These are phyloP conservation scores for Penicillium chermesinum DNA, from an alignment of 495 filamentous ascomycete species.

Conservation along the genomic window DNA sequence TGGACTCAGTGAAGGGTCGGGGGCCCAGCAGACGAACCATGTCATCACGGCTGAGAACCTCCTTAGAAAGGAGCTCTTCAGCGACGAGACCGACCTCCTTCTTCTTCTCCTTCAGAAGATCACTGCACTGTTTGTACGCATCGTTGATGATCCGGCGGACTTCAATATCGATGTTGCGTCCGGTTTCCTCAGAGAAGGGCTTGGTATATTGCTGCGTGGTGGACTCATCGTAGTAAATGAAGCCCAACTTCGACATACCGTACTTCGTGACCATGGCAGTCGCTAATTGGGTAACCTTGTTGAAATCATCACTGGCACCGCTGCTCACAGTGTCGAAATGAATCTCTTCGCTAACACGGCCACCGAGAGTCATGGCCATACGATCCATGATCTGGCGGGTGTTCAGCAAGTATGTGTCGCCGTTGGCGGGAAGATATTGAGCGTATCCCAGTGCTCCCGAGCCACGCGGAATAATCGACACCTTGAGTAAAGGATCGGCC, in stretches of 20 bases:
- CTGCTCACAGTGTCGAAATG: constrained; percentile 95
- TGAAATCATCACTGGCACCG: constrained; percentile 94
- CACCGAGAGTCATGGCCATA: constrained; percentile 98
- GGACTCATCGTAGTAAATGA: constrained; percentile 83
- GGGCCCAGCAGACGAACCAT: constrained; percentile 82
- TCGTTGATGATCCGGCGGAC: constrained; percentile 85
- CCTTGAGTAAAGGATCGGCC: constrained; percentile 94
- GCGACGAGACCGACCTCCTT: constrained; percentile 82
- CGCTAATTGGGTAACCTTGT: constrained; percentile 95
- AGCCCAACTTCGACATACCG: constrained; percentile 93
- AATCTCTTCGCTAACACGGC: constrained; percentile 88
- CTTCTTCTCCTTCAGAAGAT: constrained; percentile 79
- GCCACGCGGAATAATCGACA: constrained; percentile 95
- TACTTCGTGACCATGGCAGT: constrained; percentile 96
- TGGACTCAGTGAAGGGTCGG: constrained; percentile 73
- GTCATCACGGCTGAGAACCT: constrained; percentile 85
- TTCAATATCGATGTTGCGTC: constrained; percentile 82
- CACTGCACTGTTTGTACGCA: constrained; percentile 84
- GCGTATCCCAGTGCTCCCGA: constrained; percentile 92
- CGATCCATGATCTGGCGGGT: constrained; percentile 96
- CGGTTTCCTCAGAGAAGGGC: constrained; percentile 92
- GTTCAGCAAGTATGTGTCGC: constrained; percentile 89
- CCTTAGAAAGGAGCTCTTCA: constrained; percentile 88
- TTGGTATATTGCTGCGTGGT: constrained; percentile 75
- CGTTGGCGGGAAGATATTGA: constrained; percentile 81